Base-by-base conservation (phyloP, 2,329 filamentous ascomycete genomes). In the Ophiocordyceps camponoti-floridani region DNA sequence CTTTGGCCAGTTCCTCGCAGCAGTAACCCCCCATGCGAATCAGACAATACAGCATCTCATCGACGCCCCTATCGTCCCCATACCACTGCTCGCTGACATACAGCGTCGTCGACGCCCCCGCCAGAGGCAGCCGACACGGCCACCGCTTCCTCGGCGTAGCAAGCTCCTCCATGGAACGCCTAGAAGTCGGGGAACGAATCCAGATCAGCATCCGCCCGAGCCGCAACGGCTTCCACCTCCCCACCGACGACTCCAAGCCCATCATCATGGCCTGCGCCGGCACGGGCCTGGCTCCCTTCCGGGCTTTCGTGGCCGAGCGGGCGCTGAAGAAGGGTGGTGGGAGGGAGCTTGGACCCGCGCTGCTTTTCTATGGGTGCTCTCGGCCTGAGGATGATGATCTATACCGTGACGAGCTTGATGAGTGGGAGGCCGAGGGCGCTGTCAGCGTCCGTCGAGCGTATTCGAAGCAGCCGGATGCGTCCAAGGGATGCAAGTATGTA, bases 21-120 rank as follows among this genome's bases (percentile, higher is more conserved):
- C 86, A 68, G 70, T 87, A 1, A 1, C 81, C 82, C 2, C 79
- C 83, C 0, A 84, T 91, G 77, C 77, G 82, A 27, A 70, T 84
- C 37, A 73, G 82, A n/a, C 79, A 84, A 58, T 87, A 87, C 52
- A 84, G 78, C 30, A 85, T 88, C 54, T 86, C 82, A 0, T 86
- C 82, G 0, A 84, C 82, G 0, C 80, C 82, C 0, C 66, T 84
- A 0, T 66, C 64, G 49, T 69, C 79, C 48, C 66, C 73, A 0
- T 63, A 62, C 11, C 66, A 67, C 46, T 71, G 73, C 43, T 78
- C 79, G 0, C 68, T 88, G 26, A 86, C 81, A 4, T 86, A 82
- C 62, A 70, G 71, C 3, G 70, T 87, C 1, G 68, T 84, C 43
- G 69, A 79, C 42, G 65, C 65, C 2, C 70, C 72, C 0, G 70